phyloP scores from a whole-genome alignment of 495 filamentous ascomycete genomes.

The Penicillium atrosanguineum region DNA sequence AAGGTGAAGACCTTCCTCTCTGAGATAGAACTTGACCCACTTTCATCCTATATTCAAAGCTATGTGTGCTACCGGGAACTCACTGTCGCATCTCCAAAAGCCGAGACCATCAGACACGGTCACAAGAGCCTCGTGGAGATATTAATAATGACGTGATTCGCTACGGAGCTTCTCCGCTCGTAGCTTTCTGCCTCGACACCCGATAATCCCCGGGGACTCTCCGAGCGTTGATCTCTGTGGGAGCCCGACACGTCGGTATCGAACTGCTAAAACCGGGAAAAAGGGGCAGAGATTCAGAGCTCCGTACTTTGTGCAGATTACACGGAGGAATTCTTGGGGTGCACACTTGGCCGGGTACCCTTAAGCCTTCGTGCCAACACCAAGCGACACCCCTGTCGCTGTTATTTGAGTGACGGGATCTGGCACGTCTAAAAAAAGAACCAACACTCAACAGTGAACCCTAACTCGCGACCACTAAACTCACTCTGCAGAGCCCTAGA shows the following conservation, averaged over 20 bases:
- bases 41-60: background rate
- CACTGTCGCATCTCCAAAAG: background rate
- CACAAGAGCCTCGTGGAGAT: conserved; percentile 18
- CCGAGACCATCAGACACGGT: background rate
- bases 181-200: background rate
- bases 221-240: background rate
- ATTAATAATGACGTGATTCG: conserved; percentile 1
- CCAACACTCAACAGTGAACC: conserved; percentile 10
- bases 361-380: background rate
- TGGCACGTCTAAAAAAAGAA: conserved; percentile 20
- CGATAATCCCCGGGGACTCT: background rate
- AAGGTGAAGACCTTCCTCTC: background rate
- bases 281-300: no score
- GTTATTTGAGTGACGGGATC: background rate
- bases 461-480: background rate
- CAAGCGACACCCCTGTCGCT: background rate
- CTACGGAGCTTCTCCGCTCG: background rate
- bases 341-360: background rate
- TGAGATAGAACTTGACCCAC: background rate
- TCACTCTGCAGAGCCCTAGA: conserved; percentile 2
- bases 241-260: background rate
- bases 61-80: background rate
- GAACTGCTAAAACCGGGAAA: background rate
- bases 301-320: background rate
- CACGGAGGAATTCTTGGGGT: background rate